Conservation (phyloP, 768 basidiomycete genomes). For the Glaciozyma martinii region DNA sequence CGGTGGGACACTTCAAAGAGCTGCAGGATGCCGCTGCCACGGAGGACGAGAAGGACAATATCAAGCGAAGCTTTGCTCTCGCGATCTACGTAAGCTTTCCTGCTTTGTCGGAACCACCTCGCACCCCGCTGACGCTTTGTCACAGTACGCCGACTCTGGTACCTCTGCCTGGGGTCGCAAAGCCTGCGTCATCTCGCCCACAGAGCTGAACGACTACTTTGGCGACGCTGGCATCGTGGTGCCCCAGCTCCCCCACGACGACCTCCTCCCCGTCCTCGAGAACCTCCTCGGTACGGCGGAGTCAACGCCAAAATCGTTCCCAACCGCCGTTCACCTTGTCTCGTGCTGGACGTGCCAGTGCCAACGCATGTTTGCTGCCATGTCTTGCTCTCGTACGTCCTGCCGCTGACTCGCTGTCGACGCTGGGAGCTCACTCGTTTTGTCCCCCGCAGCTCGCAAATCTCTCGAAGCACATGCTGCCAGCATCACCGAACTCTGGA, state of each 20-base stretch:
- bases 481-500: neutral
- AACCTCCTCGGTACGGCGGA: neutral
- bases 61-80: conserved; percentile 2
- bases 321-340: conserved; percentile 1
- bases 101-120: too few relatives aligned
- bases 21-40: conserved; percentile 1
- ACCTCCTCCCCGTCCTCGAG: neutral
- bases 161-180: neutral
- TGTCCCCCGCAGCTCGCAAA: too few relatives aligned
- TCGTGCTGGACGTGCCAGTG: conserved; percentile 4
- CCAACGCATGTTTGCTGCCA: neutral
- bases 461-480: too few relatives aligned
- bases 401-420: too few relatives aligned
- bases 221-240: conserved; percentile 2
- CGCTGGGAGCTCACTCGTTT: too few relatives aligned
- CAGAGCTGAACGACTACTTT: conserved; percentile 2
- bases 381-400: too few relatives aligned
- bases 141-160: neutral
- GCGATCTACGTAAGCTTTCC: conserved; percentile 5
- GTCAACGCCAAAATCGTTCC: neutral
- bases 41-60: neutral
- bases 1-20: conserved; percentile 2
- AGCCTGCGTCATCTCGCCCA: neutral
- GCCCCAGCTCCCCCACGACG: neutral
- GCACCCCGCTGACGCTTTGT: too few relatives aligned